Evolutionary conservation across 306 rosid genomes (phyloP).

Genomic region (Prosopis cineraria): DNA sequence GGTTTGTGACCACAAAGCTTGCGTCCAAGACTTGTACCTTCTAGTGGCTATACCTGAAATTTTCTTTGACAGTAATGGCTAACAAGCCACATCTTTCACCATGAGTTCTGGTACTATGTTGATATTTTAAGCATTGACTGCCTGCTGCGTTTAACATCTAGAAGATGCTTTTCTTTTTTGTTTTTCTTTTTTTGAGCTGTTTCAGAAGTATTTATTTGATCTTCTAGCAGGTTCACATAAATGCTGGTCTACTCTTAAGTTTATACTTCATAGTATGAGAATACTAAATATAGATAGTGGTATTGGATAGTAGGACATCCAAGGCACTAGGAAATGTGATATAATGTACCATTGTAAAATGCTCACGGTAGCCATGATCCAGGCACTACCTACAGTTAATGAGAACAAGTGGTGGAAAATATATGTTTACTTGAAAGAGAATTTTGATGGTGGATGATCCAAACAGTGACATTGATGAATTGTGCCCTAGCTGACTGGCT

Average conservation of each 20-base stretch:
- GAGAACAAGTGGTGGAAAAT: conserved; percentile 10
- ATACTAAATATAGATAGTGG: background rate
- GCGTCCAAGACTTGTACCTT: conserved; percentile 31
- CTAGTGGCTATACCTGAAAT: conserved; percentile 12
- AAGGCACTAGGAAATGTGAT: background rate
- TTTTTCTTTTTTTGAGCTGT: background rate
- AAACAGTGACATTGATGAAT: conserved; percentile 1
- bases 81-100: conserved; percentile 21
- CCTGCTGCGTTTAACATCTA: conserved; percentile 4
- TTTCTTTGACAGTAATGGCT: background rate
- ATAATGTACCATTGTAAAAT: background rate
- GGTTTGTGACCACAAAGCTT: conserved; percentile 53
- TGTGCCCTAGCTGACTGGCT: conserved; percentile 5
- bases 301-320: background rate
- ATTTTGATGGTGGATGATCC: background rate
- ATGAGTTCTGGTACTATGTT: conserved; percentile 10
- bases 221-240: conserved; percentile 1
- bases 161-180: conserved; percentile 12
- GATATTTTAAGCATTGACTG: conserved; percentile 13
- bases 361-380: background rate
- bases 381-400: background rate
- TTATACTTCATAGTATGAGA: background rate
- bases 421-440: background rate
- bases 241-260: background rate
- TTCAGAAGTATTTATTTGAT: background rate